Evolutionary conservation across 306 rosid species (phyloP).

Genomic region (Dalbergia cochinchinensis): DNA sequence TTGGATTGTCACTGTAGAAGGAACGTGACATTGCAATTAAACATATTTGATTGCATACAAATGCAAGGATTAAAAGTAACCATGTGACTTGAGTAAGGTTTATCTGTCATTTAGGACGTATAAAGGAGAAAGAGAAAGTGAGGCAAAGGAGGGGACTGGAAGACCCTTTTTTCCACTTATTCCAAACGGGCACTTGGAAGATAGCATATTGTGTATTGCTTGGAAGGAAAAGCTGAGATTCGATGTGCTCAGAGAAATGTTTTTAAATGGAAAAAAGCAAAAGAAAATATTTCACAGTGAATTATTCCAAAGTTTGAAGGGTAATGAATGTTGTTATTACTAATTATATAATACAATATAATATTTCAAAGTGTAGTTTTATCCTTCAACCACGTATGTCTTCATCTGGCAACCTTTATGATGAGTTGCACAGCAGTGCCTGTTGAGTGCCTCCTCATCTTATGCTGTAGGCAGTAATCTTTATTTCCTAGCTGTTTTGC

Average conservation of each 20-base stretch:
- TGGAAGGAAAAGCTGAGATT: slow-evolving; percentile 21
- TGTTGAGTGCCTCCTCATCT: not conserved
- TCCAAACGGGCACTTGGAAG: slow-evolving; percentile 26
- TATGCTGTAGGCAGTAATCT: not conserved
- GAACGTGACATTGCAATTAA: not conserved
- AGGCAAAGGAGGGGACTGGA: not conserved
- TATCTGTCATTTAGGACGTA: not conserved
- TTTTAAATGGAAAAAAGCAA: too few relatives aligned
- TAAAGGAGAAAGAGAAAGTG: slow-evolving; percentile 31
- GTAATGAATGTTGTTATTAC: not conserved
- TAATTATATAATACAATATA: too few relatives aligned
- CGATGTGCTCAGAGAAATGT: not conserved
- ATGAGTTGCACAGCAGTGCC: not conserved
- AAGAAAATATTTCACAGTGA: not conserved
- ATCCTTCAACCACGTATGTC: too few relatives aligned
- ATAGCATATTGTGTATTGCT: slow-evolving; percentile 32
- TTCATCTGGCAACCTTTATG: not conserved
- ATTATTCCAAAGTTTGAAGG: not conserved
- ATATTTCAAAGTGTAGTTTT: not conserved
- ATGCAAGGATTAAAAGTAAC: not conserved
- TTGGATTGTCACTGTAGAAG: not conserved
- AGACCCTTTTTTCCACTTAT: slow-evolving; percentile 26
- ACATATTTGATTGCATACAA: not conserved
- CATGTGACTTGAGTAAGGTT: slow-evolving; percentile 29
- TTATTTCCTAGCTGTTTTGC: too few relatives aligned